Percentiles rank a stretch among this genome's conserved stretches.
These are phyloP conservation scores for Ceratocystiopsis minuta DNA, from an alignment of 2,329 filamentous ascomycete genomes.

Conservation along the genomic window DNA sequence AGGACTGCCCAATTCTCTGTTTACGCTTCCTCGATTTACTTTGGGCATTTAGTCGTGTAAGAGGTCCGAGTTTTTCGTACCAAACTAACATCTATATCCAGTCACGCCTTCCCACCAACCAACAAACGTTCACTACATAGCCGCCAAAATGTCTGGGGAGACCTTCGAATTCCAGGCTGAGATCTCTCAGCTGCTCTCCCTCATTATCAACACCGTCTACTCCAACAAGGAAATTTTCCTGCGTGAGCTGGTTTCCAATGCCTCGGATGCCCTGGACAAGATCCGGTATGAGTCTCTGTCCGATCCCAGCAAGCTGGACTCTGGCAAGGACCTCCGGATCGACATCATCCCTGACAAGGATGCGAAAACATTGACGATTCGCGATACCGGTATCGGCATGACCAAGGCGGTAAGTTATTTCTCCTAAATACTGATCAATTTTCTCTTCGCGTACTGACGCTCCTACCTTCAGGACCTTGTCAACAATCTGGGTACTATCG, in stretches of 20 bases:
- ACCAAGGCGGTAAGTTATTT: constrained; percentile 84
- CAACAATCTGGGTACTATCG: constrained; percentile 99
- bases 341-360: constrained; percentile 98
- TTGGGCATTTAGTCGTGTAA: too few relatives aligned
- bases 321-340: constrained; percentile 94
- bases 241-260: constrained; percentile 95
- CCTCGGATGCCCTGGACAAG: constrained; percentile 98
- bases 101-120: neutral
- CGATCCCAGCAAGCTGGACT: constrained; percentile 92
- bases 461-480: constrained; percentile 55
- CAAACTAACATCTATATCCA: neutral
- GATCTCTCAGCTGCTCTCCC: constrained; percentile 98
- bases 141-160: constrained; percentile 61
- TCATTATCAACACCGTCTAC: constrained; percentile 99
- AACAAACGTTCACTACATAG: constrained; percentile 11
- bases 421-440: too few relatives aligned
- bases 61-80: too few relatives aligned
- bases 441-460: neutral
- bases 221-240: constrained; percentile 99
- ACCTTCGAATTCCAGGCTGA: constrained; percentile 99
- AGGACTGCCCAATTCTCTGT: too few relatives aligned
- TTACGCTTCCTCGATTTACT: too few relatives aligned
- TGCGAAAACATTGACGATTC: constrained; percentile 93
- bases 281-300: constrained; percentile 97
- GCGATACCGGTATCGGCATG: constrained; percentile 98